Conservation (phyloP, 768 basidiomycete genomes). For the Mrakia hoshinonis region DNA sequence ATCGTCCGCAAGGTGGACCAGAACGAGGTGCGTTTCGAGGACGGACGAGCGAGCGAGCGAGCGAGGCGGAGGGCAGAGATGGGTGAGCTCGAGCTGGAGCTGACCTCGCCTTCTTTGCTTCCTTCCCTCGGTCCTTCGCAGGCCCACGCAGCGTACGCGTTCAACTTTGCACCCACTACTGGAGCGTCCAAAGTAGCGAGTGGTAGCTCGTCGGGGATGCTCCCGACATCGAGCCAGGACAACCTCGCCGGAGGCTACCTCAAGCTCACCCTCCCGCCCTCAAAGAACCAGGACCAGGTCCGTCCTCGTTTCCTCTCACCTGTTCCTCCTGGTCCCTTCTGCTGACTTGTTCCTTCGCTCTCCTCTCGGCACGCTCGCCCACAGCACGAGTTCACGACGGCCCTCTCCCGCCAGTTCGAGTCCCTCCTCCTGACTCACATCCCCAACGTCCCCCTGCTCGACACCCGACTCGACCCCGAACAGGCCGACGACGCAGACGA, state of each 20-base stretch:
- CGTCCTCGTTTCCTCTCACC: background rate
- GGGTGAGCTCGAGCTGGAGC: background rate
- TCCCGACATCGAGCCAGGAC: slow-evolving; percentile 13
- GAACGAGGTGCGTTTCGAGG: slow-evolving; percentile 15
- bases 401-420: slow-evolving; percentile 24
- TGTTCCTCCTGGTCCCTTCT: no score
- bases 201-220: background rate
- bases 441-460: slow-evolving; percentile 12
- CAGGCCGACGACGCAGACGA: slow-evolving; percentile 11
- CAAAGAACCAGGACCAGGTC: slow-evolving; percentile 26
- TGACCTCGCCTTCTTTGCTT: background rate
- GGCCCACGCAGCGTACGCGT: slow-evolving; percentile 28
- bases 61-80: no score
- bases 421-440: slow-evolving; percentile 1
- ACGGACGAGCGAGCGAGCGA: background rate
- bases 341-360: background rate
- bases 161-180: slow-evolving; percentile 17
- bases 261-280: slow-evolving; percentile 23
- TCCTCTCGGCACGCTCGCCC: background rate
- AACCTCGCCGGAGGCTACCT: slow-evolving; percentile 15
- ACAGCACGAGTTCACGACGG: slow-evolving; percentile 18
- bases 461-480: slow-evolving; percentile 17
- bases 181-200: background rate
- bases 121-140: background rate
- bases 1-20: slow-evolving; percentile 21